Evolutionary conservation across 176 grass and related monocot genomes (phyloP).

Genomic region (Raddia guianensis): DNA sequence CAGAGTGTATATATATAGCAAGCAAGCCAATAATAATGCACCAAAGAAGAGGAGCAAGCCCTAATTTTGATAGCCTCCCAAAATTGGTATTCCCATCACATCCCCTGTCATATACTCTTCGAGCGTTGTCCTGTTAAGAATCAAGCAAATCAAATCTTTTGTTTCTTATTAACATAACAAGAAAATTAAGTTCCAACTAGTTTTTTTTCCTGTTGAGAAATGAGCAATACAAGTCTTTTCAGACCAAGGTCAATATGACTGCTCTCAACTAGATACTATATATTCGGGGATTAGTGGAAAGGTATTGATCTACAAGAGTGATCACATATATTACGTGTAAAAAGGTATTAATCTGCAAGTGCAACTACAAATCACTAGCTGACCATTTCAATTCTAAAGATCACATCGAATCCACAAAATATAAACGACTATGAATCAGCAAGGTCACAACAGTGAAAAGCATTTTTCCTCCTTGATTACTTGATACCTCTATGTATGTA

Average conservation of each 20-base stretch:
- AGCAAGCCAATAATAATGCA: conserved; percentile 72
- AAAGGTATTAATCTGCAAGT: conserved; percentile 9
- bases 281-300: conserved; percentile 1
- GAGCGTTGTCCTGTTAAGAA: conserved; percentile 86
- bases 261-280: conserved; percentile 13
- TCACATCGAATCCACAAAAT: conserved; percentile 32
- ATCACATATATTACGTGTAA: conserved; percentile 5
- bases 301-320: background rate
- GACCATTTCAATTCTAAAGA: conserved; percentile 10
- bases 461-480: conserved; percentile 17
- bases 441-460: background rate
- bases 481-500: background rate
- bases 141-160: conserved; percentile 4
- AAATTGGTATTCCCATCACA: conserved; percentile 63
- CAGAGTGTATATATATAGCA: conserved; percentile 75
- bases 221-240: conserved; percentile 18
- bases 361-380: conserved; percentile 1
- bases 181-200: conserved; percentile 4
- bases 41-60: conserved; percentile 90
- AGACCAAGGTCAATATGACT: background rate
- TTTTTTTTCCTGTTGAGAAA: background rate
- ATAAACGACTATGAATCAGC: conserved; percentile 9
- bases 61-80: conserved; percentile 80
- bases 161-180: background rate
- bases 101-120: conserved; percentile 79